phyloP scores from a whole-genome alignment of 23 red algal genomes.

The Gracilariopsis chorda region DNA sequence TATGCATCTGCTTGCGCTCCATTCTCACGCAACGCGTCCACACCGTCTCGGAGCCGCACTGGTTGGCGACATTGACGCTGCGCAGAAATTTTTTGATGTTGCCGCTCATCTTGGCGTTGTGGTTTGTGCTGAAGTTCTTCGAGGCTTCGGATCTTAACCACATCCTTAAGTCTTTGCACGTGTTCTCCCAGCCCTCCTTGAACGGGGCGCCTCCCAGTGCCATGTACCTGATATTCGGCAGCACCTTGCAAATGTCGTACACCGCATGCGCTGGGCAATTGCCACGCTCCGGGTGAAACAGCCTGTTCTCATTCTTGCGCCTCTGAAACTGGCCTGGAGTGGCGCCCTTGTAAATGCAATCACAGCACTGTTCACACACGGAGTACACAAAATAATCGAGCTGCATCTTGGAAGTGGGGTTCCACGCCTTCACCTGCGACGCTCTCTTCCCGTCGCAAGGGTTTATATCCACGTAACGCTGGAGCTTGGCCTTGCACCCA shows the following conservation, averaged over 20 bases:
- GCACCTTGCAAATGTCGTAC: slow-evolving; percentile 48
- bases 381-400: slow-evolving; percentile 60
- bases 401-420: neutral
- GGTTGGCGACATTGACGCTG: slow-evolving; percentile 38
- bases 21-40: slow-evolving; percentile 43
- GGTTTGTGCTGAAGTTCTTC: slow-evolving; percentile 10
- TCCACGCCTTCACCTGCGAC: slow-evolving; percentile 13
- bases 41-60: slow-evolving; percentile 5
- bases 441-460: slow-evolving; percentile 15
- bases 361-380: slow-evolving; percentile 59
- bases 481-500: slow-evolving; percentile 21
- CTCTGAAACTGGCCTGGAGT: neutral
- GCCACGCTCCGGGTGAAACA: slow-evolving; percentile 23
- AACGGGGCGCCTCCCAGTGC: neutral
- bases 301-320: neutral
- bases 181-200: neutral
- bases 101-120: slow-evolving; percentile 18
- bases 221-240: slow-evolving; percentile 38
- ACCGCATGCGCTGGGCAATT: slow-evolving; percentile 31
- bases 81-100: slow-evolving; percentile 25
- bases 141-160: slow-evolving; percentile 15
- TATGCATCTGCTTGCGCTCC: slow-evolving; percentile 39
- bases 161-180: neutral
- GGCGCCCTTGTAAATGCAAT: slow-evolving; percentile 41
- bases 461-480: slow-evolving; percentile 27